Base-by-base conservation (phyloP, 257 asterid species). In the Lantana camara region DNA sequence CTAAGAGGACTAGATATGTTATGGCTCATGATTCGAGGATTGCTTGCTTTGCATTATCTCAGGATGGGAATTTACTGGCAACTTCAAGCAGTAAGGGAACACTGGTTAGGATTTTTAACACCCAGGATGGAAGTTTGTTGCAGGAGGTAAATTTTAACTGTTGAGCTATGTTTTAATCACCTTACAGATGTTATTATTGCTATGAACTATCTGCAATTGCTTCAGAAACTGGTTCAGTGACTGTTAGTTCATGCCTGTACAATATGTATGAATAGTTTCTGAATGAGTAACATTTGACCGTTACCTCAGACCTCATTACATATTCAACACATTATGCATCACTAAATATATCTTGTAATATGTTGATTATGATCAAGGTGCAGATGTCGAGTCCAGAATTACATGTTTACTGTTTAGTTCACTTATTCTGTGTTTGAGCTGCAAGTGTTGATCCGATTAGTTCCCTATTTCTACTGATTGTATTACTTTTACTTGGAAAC, bases 61-160 rank as follows among this genome's bases (percentile, higher is more conserved):
- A 80, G 66, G 90, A 84, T 54, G 95, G 92, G 58, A 80, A 79
- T 51, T 71, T 87, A 64, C 75, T 87, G 40, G 90, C 95, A 11
- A 85, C 96, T 2, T 80, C 89, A 0, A 85, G 95, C 71, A 81
- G 82, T 61, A 87, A 87, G 73, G 92, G 95, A 60, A 87, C 95
- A 7, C 65, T 85, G 50, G 76, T 88, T 12, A 66, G 89, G 48
- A 71, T 87, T 27, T 85, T 71, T 57, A 84, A 87, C 56, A 78
- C 74, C 64, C 68, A 78, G 23, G 90, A 87, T 66, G 95, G 95
- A 53, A 80, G 80, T 52, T 75, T 87, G 63, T 74, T 84, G 35
- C 95, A 84, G 72, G 92, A 85, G 95, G 95, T 87, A 75, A 27
- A 23, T 3, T 46, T 46, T 17, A 16, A 5, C 6, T 57, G 15